A percentile compares a stretch with the other conserved stretches of the same genome.
phyloP scores from a whole-genome alignment of 176 grass and related monocot genomes.

The Triticum monococcum region DNA sequence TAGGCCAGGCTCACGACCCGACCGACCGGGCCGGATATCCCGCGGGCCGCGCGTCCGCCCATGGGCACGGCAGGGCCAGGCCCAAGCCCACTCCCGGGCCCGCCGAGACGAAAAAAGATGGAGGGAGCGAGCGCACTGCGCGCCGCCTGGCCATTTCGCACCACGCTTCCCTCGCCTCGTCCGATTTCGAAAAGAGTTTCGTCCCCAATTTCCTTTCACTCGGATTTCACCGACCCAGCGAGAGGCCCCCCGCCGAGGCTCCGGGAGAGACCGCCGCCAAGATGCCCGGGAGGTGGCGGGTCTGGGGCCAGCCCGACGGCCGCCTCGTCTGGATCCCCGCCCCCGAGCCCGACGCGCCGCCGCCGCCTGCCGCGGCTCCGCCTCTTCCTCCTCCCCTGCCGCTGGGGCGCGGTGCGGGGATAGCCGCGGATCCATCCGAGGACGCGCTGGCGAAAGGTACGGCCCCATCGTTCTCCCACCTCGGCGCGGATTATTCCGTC shows the following conservation, averaged over 20 bases:
- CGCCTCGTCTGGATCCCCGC: constrained; percentile 39
- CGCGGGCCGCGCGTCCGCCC: neutral
- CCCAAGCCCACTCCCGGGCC: neutral
- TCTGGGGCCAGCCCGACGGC: constrained; percentile 38
- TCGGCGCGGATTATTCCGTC: neutral
- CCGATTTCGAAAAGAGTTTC: neutral
- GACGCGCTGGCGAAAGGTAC: neutral
- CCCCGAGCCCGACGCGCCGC: neutral
- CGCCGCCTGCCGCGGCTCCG: neutral
- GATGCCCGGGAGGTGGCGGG: constrained; percentile 44
- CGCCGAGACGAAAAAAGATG: neutral
- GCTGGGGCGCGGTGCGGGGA: neutral
- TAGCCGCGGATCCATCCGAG: neutral
- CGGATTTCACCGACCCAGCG: neutral
- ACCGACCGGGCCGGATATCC: neutral
- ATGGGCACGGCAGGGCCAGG: neutral
- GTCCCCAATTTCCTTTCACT: neutral
- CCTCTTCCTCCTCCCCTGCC: neutral
- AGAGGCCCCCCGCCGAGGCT: neutral
- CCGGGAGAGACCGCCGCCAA: neutral
- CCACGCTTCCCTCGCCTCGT: neutral
- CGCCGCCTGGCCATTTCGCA: neutral
- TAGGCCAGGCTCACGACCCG: neutral
- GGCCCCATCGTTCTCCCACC: neutral
- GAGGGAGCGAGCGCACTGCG: constrained; percentile 7